Base-by-base conservation (phyloP, 2,329 filamentous ascomycete species). In the Fusarium buxicola region DNA sequence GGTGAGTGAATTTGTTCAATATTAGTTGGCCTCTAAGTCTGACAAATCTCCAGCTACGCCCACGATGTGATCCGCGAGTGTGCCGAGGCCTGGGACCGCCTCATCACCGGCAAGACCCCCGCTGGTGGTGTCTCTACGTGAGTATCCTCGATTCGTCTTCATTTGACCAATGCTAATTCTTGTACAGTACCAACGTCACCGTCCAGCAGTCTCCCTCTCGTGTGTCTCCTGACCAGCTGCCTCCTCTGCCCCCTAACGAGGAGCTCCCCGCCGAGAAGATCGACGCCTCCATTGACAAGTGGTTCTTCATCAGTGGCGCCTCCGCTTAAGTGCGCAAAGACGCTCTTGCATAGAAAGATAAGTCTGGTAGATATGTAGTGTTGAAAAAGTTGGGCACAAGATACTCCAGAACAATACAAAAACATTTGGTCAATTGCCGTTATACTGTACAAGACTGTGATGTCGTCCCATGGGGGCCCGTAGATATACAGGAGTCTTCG, bases 301-400 rank as follows among this genome's bases (percentile, higher is more conserved):
- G 95, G 95, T 99, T 99, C 91, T 99, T 98, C 89, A 99, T 99
- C 82, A 97, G 93, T 79, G 95, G 95, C 80, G 95, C 95, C 76
- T 92, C 93, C 72, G 85, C 90, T 73, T 94, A 91, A 82, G 72
- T 56, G 64, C 43, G 41, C 43, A 21, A 58, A 60, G 27, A 60
- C 50, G 51, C 55, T 50, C 39, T 63, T 55, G 46, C 41, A 60
- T 56, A 58, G 56, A 63, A 63, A 34, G 47, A 43, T 48, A 52
- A 34, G 49, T 58, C 52, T 55, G 50, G 43, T 52, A 50, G 49
- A 50, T 32, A 58, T 55, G 18, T 59, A 60, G 48, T 53, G 65
- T 63, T 51, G 57, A 28, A 55, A 68, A 63, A 60, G 27, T 43
- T 52, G 49, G 62, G 54, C 48, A 58, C 47, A 30, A 54, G 30